Conservation (phyloP, 768 basidiomycete species). For the Dendrothele bispora region DNA sequence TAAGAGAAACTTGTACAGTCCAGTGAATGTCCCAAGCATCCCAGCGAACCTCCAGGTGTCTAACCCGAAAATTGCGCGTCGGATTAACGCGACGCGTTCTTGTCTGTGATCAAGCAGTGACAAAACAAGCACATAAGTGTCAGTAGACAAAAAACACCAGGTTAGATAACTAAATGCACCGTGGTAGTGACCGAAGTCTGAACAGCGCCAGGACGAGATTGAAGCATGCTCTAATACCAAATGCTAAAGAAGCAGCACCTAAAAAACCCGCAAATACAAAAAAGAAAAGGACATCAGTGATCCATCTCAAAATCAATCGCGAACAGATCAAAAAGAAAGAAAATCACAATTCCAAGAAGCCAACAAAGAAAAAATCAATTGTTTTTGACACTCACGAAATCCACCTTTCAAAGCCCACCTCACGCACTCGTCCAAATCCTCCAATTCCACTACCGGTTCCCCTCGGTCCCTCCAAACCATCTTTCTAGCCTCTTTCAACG, state of each 20-base stretch:
- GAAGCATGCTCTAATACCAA: conserved; percentile 78
- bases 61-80: conserved; percentile 79
- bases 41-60: conserved; percentile 85
- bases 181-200: conserved; percentile 61
- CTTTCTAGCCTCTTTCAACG: conserved; percentile 68
- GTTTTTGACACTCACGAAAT: conserved; percentile 50
- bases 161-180: too few species aligned
- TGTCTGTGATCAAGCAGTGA: conserved; percentile 38
- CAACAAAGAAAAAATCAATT: conserved; percentile 3
- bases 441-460: conserved; percentile 69
- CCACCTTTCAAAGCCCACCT: conserved; percentile 73
- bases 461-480: conserved; percentile 83
- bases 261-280: conserved; percentile 2
- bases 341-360: too few species aligned
- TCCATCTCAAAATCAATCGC: not conserved
- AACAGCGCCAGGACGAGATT: conserved; percentile 81
- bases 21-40: conserved; percentile 83
- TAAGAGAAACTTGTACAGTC: conserved; percentile 76
- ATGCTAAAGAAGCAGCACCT: conserved; percentile 85
- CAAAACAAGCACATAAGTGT: not conserved
- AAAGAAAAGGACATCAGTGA: not conserved
- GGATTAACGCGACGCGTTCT: conserved; percentile 63
- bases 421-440: conserved; percentile 62
- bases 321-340: too few species aligned
- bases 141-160: conserved; percentile 28